Evolutionary conservation across 1,284 basidiomycete genomes (phyloP), one percentile per base, ranked within the genome.

Genomic region (Trichosporon coremiiforme): DNA sequence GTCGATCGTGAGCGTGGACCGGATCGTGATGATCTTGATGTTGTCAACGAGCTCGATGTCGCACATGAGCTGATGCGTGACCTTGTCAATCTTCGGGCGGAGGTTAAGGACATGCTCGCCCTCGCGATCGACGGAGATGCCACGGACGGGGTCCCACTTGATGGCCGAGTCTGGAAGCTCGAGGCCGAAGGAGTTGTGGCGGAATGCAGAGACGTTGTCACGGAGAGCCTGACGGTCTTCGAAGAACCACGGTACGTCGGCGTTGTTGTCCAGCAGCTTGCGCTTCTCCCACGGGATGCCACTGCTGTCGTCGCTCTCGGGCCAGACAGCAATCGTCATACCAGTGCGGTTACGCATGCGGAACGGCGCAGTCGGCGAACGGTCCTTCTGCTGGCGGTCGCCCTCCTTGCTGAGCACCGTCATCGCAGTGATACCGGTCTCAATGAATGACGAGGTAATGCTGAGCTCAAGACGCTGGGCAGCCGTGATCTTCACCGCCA

Each of bases 201-300:
- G 88, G 15, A 90, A 88, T 0, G 90, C 87, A 0, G 90, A 88
- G 33, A 95, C 89, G 74, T 95, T 93, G 85, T 99, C 97, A 80
- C 97, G 90, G 85, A 94, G 91, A 8, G 90, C 90, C 82, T 91
- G 92, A 91, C 94, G 96, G 78, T 99, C 96, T 79, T 98, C 95
- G 78, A 99, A 99, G 69, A 95, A 87, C 97, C 97, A 99, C 66
- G 98, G 96, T 13, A 93, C 86, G 2, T 88, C 89, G 74, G 91
- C 87, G 60, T 91, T 91, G 74, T 95, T 89, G 13, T 85, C 85
- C 2, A 88, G 76, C 25, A 82, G 76, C 68, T 85, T 84, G 22
- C 73, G 73, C 53, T 71, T 71, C 64, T 71, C 64, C 67, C 67
- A 74, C 0, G 73, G 73, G 22, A 74, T 74, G 15, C 55, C 31